Evolutionary conservation across 2,329 filamentous ascomycete species (phyloP), one percentile per base, ranked within the genome.

Genomic region (Aspergillus sp.): DNA sequence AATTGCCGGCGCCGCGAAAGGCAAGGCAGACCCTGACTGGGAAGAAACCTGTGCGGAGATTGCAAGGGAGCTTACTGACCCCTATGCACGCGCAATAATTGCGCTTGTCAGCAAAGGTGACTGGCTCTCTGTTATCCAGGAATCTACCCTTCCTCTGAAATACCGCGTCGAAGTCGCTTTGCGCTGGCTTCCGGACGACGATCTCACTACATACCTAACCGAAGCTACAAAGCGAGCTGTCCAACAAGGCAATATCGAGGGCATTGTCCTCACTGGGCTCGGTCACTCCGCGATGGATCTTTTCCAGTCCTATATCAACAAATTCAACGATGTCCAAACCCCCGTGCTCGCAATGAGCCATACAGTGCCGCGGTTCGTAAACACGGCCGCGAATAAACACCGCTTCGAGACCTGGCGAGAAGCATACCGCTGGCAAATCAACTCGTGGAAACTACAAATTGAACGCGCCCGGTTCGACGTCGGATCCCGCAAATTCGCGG

Each of bases 141-240:
- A 85, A 66, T 76, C 77, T 5, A 82, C 84, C 40, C 77, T 88
- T 4, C 82, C 85, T 2, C 76, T 88, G 3, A 79, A 77, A 52
- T 84, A 87, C 63, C 82, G 85, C 9, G 76, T 87, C n/a, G 83
- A 84, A 41, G 79, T 88, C 8, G 86, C 85, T 31, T 69, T 88
- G n/a, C 75, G 78, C 51, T 79, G 79, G 73, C 71, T 81, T 33
- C 70, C 76, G 2, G 79, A 82, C 60, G 70, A 73, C 2, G 73
- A 77, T 31, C 68, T 82, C 15, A 76, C 74, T 4, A 78, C 78
- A 55, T 87, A 87, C 64, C 74, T 88, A 45, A 77, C 80, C 43
- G 79, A 84, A 39, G 77, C 78, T 6, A 84, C 81, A 1, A 68
- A 76, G 21, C 76, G 82, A 40, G 79, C 78, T 23, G 79, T 85